A percentile compares a stretch with the other conserved stretches of the same genome.
Evolutionary conservation across 169 alveolate genomes (phyloP).

Genomic region (Theileria orientalis): DNA sequence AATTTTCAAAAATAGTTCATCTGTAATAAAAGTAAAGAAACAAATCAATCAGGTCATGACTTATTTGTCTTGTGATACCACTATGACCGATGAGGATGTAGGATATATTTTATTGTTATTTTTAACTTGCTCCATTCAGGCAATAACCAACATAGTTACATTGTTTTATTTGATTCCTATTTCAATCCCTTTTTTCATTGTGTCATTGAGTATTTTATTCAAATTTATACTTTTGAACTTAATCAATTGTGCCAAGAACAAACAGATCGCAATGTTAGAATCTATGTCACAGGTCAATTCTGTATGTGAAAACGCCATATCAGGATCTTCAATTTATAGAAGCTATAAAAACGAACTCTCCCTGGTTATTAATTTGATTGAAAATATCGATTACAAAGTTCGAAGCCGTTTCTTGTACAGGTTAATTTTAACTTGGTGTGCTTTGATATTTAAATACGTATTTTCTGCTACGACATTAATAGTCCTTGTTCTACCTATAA

Average conservation of each 20-base stretch:
- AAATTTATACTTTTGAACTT: not conserved
- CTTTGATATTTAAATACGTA: constrained; percentile 14
- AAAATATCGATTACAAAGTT: constrained; percentile 5
- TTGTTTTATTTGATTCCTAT: too few relatives aligned
- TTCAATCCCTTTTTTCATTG: too few relatives aligned
- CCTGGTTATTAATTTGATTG: constrained; percentile 7
- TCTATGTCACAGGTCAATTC: constrained; percentile 17
- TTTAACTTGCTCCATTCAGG: constrained; percentile 1
- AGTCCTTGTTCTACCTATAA: constrained; percentile 1
- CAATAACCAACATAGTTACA: constrained; percentile 18
- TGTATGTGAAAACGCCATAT: constrained; percentile 31
- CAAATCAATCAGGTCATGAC: constrained; percentile 18
- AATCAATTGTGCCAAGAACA: constrained; percentile 18
- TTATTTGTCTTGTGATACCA: constrained; percentile 25
- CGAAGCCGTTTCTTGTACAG: constrained; percentile 11
- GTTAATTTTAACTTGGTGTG: constrained; percentile 30
- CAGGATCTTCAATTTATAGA: constrained; percentile 47
- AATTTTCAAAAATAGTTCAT: too few relatives aligned
- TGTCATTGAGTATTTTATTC: not conserved
- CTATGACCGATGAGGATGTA: constrained; percentile 23
- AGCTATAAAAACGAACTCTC: constrained; percentile 36
- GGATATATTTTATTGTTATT: constrained; percentile 21
- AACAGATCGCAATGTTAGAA: constrained; percentile 23
- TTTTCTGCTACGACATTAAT: not conserved
- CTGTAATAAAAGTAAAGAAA: too few relatives aligned